Evolutionary conservation across 768 basidiomycete species (phyloP).

Genomic region (Suillus clintonianus): DNA sequence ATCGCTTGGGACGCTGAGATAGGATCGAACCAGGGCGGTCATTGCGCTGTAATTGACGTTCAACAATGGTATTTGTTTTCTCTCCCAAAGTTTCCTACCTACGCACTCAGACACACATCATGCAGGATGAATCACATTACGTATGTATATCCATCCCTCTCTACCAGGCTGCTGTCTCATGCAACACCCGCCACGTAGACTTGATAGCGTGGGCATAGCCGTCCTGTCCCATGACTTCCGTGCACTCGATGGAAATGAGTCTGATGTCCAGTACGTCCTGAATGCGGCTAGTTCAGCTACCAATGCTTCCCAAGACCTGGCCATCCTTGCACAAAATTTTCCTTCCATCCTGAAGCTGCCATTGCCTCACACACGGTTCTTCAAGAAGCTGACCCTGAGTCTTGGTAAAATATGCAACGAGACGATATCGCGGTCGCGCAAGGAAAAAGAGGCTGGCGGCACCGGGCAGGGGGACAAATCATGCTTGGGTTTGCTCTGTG

Average conservation of each 20-base stretch:
- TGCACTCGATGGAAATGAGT: constrained; percentile 37
- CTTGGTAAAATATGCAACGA: constrained; percentile 36
- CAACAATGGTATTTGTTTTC: not conserved
- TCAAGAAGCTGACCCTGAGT: constrained; percentile 27
- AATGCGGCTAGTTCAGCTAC: constrained; percentile 22
- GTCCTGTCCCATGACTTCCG: constrained; percentile 49
- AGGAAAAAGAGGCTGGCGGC: constrained; percentile 32
- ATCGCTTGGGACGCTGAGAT: not conserved
- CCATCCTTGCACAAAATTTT: constrained; percentile 22
- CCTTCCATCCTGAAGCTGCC: too few species aligned
- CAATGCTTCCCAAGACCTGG: constrained; percentile 6
- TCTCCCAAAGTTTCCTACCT: not conserved
- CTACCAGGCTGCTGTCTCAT: not conserved
- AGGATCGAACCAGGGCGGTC: not conserved
- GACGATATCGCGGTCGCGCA: constrained; percentile 32
- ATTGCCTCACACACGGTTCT: constrained; percentile 18
- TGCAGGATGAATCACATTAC: not conserved
- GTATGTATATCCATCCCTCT: not conserved
- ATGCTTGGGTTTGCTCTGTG: not conserved
- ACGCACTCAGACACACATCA: not conserved
- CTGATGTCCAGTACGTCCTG: constrained; percentile 26
- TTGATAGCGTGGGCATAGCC: constrained; percentile 47
- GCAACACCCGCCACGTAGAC: constrained; percentile 19
- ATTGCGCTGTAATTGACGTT: not conserved
- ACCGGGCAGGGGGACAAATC: constrained; percentile 13